Evolutionary conservation across 1,139 yeast genomes (phyloP).

Genomic region (Hyphopichia khmerensis): DNA sequence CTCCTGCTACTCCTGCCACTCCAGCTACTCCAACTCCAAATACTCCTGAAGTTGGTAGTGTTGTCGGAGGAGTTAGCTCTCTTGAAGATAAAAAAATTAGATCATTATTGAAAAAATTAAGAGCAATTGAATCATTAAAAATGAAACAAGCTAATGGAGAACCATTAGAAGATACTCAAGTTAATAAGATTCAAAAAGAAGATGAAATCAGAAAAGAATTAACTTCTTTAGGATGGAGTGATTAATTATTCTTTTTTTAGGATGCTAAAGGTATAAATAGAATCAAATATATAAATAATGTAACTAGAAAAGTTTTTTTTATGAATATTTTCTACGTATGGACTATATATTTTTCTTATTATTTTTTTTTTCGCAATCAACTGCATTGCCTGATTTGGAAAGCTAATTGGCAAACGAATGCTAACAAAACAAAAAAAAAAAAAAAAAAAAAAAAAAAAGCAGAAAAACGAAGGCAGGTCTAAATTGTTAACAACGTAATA

Average conservation of each 20-base stretch:
- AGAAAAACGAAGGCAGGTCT: background rate
- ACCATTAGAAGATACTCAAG: constrained; percentile 87
- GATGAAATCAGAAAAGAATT: constrained; percentile 74
- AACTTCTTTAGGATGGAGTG: constrained; percentile 69
- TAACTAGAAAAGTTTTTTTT: too few species aligned
- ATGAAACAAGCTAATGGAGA: constrained; percentile 84
- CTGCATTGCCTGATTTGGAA: constrained; percentile 1
- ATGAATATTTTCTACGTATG: too few species aligned
- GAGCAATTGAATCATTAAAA: constrained; percentile 90
- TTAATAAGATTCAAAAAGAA: constrained; percentile 86
- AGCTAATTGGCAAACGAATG: background rate
- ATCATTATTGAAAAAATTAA: constrained; percentile 82
- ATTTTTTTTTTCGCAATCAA: too few species aligned
- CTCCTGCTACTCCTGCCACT: constrained; percentile 11
- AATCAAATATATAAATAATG: background rate
- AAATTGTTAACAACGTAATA: too few species aligned
- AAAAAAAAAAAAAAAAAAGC: background rate
- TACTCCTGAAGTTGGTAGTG: constrained; percentile 23
- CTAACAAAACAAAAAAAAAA: background rate
- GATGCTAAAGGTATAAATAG: background rate
- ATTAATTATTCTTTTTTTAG: constrained; percentile 11
- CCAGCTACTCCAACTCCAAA: constrained; percentile 12
- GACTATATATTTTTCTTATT: too few species aligned
- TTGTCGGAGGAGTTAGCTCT: constrained; percentile 62
- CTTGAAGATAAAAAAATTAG: constrained; percentile 91